phyloP scores from a whole-genome alignment of 805 yeast species.

The Saccharomycopsis malanga region DNA sequence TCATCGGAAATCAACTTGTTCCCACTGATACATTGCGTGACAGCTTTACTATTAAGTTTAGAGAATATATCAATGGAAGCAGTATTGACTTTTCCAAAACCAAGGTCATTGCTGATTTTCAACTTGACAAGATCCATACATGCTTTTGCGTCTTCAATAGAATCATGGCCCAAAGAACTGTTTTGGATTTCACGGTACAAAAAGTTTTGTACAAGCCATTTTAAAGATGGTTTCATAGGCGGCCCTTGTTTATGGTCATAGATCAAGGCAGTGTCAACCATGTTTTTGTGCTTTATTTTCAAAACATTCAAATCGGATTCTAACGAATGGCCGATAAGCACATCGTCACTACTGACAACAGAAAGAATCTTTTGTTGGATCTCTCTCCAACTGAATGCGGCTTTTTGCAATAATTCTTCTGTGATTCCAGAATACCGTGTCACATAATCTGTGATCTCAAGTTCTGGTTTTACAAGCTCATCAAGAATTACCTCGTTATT shows the following conservation, averaged over 20 bases:
- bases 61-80: constrained; percentile 35
- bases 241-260: constrained; percentile 80
- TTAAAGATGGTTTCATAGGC: constrained; percentile 72
- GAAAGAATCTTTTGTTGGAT: constrained; percentile 51
- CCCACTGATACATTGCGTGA: background rate
- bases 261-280: constrained; percentile 75
- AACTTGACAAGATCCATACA: constrained; percentile 70
- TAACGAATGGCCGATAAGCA: constrained; percentile 82
- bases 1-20: background rate
- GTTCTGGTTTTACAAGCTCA: constrained; percentile 70
- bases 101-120: constrained; percentile 59
- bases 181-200: constrained; percentile 57
- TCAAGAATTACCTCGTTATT: constrained; percentile 58
- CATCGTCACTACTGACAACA: constrained; percentile 51
- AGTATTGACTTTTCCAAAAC: constrained; percentile 49
- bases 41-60: constrained; percentile 29
- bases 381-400: constrained; percentile 58
- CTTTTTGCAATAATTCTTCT: constrained; percentile 51
- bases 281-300: constrained; percentile 59
- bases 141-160: constrained; percentile 77
- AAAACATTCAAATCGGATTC: constrained; percentile 75
- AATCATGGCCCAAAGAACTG: constrained; percentile 62
- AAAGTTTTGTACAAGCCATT: constrained; percentile 54
- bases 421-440: constrained; percentile 88
- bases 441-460: constrained; percentile 67